Base-by-base conservation (phyloP, 345 rosid species). In the Salix viminalis region DNA sequence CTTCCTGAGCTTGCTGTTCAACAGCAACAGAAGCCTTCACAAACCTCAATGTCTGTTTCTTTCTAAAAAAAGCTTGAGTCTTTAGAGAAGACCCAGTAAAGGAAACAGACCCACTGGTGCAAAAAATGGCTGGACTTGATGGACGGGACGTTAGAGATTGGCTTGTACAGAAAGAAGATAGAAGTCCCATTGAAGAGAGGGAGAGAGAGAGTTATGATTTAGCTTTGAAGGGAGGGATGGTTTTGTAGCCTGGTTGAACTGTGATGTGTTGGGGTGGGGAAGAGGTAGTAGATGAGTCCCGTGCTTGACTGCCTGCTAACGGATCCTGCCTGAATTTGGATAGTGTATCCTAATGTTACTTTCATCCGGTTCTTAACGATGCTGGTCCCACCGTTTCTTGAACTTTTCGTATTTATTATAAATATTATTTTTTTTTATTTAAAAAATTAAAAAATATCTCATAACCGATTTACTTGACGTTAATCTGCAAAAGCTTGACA, bases 1-100 rank as follows among this genome's bases (percentile, higher is more conserved):
- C 84, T 74, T 91, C 87, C 86, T 82, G 81, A 41, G 83, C 79
- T 74, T 84, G 84, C 78, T 85, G 88, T 80, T 90, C 92, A 72
- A 88, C 90, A 75, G 92, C 85, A 54, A 87, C 89, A 67, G 94
- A 93, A 75, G 99, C 96, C 76, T 82, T 89, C 0, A 76, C 73
- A 34, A 88, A 67, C 54, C 75, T 82, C 18, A 75, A 74, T 71
- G 77, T 61, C 10, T 48, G 86, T 9, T 80, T 86, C 54, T 79
- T 86, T 54, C 77, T 76, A 6, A 86, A 79, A 46, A 85, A 71
- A 60, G 83, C 42, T 42, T 71, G 89, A 79, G 85, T 73, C 76
- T 71, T 84, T 30, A 79, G 78, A 10, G 91, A 86, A 73, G 84
- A 87, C 74, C 94, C 95, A 62, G 83, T 14, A 6, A 50, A 26